Percentiles rank a stretch among this genome's conserved stretches.
Conservation (phyloP, 768 basidiomycete species). For the Kwoniella bestiolae region DNA sequence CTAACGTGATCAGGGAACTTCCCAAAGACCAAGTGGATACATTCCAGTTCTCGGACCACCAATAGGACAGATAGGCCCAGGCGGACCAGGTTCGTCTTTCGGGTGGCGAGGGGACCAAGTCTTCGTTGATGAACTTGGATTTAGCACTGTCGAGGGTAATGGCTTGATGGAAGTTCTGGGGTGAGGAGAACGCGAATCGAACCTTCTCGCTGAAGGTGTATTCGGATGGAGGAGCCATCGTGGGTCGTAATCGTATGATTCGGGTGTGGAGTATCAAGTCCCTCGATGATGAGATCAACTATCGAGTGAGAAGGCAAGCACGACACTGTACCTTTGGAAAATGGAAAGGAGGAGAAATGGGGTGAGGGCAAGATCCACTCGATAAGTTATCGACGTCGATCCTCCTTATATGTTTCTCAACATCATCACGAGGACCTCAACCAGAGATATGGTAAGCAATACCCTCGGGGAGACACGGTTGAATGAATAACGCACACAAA, state of each 20-base stretch:
- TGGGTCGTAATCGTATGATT: neutral
- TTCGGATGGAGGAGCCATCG: constrained; percentile 25
- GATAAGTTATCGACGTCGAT: too few relatives aligned
- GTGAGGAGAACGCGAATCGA: constrained; percentile 26
- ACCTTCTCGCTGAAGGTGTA: constrained; percentile 25
- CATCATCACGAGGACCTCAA: too few relatives aligned
- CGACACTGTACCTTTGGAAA: too few relatives aligned
- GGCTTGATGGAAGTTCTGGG: constrained; percentile 23
- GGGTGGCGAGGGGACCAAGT: constrained; percentile 26
- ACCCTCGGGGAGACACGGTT: too few relatives aligned
- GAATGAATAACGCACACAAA: too few relatives aligned
- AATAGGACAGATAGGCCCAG: constrained; percentile 22
- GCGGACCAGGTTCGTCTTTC: constrained; percentile 21
- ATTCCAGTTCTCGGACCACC: constrained; percentile 24
- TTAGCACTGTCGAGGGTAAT: constrained; percentile 25
- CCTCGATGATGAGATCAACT: too few relatives aligned
- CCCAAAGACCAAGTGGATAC: constrained; percentile 24
- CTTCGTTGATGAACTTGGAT: constrained; percentile 29
- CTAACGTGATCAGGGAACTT: constrained; percentile 23
- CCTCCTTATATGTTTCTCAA: too few relatives aligned
- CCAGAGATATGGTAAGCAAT: too few relatives aligned
- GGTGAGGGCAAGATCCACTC: too few relatives aligned
- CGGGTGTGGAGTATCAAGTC: too few relatives aligned
- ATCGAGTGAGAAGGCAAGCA: too few relatives aligned
- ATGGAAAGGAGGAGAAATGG: too few relatives aligned